A percentile compares a stretch with the other conserved stretches of the same genome.
Conservation (phyloP, 2,329 filamentous ascomycete genomes). For the Tolypocladium pustulatum region DNA sequence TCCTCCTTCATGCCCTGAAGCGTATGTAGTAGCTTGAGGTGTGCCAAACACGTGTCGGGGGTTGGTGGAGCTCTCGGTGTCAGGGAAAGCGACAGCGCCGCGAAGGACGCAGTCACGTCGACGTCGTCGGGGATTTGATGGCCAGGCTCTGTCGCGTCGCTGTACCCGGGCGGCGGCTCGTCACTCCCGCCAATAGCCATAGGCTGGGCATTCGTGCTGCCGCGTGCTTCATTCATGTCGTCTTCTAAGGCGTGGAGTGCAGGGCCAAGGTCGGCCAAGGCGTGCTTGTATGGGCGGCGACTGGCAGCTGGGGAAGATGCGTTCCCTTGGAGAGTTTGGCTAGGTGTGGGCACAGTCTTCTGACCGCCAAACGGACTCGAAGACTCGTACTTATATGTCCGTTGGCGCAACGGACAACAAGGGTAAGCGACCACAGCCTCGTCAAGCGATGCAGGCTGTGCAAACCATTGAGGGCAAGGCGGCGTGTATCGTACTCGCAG, state of each 20-base stretch:
- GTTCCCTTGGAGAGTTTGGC: no score
- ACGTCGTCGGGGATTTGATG: not conserved
- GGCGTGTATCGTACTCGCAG: not conserved
- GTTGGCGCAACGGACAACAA: not conserved
- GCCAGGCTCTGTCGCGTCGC: not conserved
- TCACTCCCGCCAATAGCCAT: not conserved
- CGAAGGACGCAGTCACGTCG: not conserved
- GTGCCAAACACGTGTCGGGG: constrained; percentile 52
- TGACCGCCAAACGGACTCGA: not conserved
- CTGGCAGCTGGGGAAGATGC: no score
- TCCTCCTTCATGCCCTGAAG: constrained; percentile 58
- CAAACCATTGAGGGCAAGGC: not conserved
- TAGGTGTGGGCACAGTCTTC: not conserved
- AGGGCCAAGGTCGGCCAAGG: not conserved
- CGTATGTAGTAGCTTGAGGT: constrained; percentile 62
- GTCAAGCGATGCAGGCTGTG: not conserved
- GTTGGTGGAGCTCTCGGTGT: not conserved
- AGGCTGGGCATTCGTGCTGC: not conserved
- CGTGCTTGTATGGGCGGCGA: no score
- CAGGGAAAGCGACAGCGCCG: not conserved
- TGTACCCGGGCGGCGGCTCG: not conserved
- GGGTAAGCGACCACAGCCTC: not conserved
- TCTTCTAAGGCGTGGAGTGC: not conserved
- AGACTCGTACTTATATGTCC: not conserved
- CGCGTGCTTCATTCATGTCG: not conserved